Base-by-base conservation (phyloP, 345 rosid genomes). In the Adansonia digitata region DNA sequence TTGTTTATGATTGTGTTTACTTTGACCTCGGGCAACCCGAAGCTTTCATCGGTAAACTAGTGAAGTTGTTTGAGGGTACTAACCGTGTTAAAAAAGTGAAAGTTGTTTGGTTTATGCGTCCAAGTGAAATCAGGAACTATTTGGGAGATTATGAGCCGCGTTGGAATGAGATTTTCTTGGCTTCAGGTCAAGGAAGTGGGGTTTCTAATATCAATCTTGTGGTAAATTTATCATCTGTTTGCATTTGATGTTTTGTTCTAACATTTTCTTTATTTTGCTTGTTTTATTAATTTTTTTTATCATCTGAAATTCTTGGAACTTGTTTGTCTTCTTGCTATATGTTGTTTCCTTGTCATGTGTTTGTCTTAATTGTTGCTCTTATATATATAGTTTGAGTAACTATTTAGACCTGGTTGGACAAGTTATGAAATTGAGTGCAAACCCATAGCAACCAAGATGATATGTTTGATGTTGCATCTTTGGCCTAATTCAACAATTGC, bases 31-130 rank as follows among this genome's bases (percentile, higher is more conserved):
- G 59, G 20, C 72, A 69, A 10, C 56, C 73, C 29, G 90, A 87
- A 81, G 59, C 87, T 43, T 77, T 29, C 3, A 72, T 88, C 22
- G 93, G 93, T 64, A 90, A 88, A 83, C 76, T 87, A 57, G 82
- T 84, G 24, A 74, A 62, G 67, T 81, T 88, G 51, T 88, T 13
- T 22, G 86, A 87, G 81, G 85, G 85, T 10, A 65, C 88, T n/a
- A 11, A 39, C 1, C 62, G 49, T 35, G 87, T 68, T 62, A 88
- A 80, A 82, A 74, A 64, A 62, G 80, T 86, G 39, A 88, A 80
- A 78, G 84, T 88, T 26, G 56, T 85, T 51, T 90, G 94, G 92
- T 84, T 83, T 68, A 78, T 87, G 61, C 88, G 86, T n/a, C 92
- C 92, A 27, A 15, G 2, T 51, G 92, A 90, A 3, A 81, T 88